These are phyloP conservation scores for Alternaria conjuncta DNA, from an alignment of 2,329 filamentous ascomycete species.

Conservation along the genomic window DNA sequence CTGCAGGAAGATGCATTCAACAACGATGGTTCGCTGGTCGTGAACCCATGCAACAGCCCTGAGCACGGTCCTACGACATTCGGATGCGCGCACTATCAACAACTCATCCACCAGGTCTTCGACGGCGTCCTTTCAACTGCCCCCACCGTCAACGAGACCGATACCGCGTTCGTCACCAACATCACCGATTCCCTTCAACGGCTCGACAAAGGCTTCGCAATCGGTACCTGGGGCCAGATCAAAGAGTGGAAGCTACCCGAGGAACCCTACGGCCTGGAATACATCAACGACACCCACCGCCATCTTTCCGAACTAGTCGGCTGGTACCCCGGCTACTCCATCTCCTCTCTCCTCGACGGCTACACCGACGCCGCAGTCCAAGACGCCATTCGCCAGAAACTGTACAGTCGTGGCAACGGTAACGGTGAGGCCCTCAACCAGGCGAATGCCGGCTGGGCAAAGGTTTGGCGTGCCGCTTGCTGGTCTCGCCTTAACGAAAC, in stretches of 20 bases:
- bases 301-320: conserved; percentile 64
- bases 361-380: conserved; percentile 56
- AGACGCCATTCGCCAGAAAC: conserved; percentile 54
- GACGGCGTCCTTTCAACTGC: conserved; percentile 33
- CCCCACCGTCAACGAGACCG: conserved; percentile 24
- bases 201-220: conserved; percentile 61
- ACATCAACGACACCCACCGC: conserved; percentile 56
- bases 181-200: conserved; percentile 53
- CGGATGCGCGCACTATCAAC: conserved; percentile 62
- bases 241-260: conserved; percentile 59
- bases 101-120: conserved; percentile 55
- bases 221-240: conserved; percentile 53
- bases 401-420: conserved; percentile 57
- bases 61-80: conserved; percentile 62
- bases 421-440: conserved; percentile 49
- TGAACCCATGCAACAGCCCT: conserved; percentile 65
- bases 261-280: conserved; percentile 48
- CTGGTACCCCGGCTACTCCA: conserved; percentile 62
- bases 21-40: conserved; percentile 61
- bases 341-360: conserved; percentile 51
- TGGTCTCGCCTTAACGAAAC: conserved; percentile 64
- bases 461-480: conserved; percentile 64
- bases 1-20: conserved; percentile 59
- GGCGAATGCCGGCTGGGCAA: conserved; percentile 64
- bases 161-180: conserved; percentile 43